Evolutionary conservation across 73 alveolate genomes (phyloP).

Genomic region (Paramecium sexaurelia): DNA sequence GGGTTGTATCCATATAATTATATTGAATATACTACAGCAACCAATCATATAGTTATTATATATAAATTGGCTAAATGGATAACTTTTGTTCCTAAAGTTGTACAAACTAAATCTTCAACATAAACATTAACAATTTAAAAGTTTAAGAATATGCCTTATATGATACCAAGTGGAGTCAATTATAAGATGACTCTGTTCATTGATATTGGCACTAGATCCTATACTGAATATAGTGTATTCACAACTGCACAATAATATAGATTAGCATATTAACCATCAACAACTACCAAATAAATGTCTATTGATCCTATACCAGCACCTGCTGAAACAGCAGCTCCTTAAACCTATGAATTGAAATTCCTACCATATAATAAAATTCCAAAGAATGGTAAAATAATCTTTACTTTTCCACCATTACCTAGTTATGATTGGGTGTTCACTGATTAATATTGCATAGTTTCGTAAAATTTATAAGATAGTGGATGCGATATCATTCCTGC

Average conservation of each 20-base stretch:
- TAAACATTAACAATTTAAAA: constrained; percentile 37
- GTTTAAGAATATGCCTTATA: constrained; percentile 61
- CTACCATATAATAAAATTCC: constrained; percentile 62
- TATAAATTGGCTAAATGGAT: constrained; percentile 57
- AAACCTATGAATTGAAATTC: constrained; percentile 35
- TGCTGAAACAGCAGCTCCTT: neutral
- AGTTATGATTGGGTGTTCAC: constrained; percentile 54
- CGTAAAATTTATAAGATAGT: constrained; percentile 19
- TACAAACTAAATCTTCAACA: neutral
- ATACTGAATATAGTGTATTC: neutral
- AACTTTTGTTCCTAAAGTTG: constrained; percentile 9
- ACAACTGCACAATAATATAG: neutral
- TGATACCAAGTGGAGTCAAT: constrained; percentile 60
- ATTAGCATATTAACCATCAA: neutral
- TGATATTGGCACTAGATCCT: neutral
- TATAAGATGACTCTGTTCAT: constrained; percentile 8
- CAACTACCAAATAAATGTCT: neutral
- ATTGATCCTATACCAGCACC: constrained; percentile 42
- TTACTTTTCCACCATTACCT: neutral
- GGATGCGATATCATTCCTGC: constrained; percentile 55
- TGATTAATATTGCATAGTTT: constrained; percentile 31
- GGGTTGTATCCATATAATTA: constrained; percentile 10
- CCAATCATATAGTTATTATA: constrained; percentile 24
- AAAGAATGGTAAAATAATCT: constrained; percentile 40
- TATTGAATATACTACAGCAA: neutral